These are phyloP conservation scores for Phragmites australis DNA, from an alignment of 176 grass and related monocot species.

Conservation along the genomic window DNA sequence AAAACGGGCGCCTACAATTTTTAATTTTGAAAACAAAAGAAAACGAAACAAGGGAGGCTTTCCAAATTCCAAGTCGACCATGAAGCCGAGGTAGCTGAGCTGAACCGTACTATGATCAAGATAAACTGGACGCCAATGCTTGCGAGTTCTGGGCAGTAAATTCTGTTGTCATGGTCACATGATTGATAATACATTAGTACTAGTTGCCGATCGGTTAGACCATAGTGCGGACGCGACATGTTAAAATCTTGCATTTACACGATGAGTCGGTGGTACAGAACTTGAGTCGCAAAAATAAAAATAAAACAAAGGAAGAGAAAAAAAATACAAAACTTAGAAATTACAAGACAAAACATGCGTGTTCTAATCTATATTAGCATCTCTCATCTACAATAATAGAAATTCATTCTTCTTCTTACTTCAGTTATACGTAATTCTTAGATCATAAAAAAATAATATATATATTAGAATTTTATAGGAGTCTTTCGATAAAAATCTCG, in stretches of 20 bases:
- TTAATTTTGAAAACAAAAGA: too few relatives aligned
- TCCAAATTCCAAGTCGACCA: not conserved
- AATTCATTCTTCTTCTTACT: too few relatives aligned
- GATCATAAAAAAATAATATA: too few relatives aligned
- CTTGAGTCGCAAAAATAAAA: not conserved
- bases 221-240: not conserved
- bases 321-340: too few relatives aligned
- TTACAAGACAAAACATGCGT: too few relatives aligned
- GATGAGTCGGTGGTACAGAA: not conserved
- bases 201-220: not conserved
- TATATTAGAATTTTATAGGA: too few relatives aligned
- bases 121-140: not conserved
- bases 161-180: not conserved
- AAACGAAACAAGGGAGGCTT: not conserved
- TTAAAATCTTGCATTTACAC: not conserved
- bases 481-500: too few relatives aligned
- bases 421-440: too few relatives aligned
- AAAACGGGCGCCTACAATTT: too few relatives aligned
- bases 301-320: not conserved
- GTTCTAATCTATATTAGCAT: too few relatives aligned
- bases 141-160: not conserved
- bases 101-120: not conserved
- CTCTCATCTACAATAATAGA: too few relatives aligned
- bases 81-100: not conserved
- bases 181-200: not conserved